These are phyloP conservation scores for Dalbergia oliveri DNA, from an alignment of 306 rosid genomes.

Conservation along the genomic window DNA sequence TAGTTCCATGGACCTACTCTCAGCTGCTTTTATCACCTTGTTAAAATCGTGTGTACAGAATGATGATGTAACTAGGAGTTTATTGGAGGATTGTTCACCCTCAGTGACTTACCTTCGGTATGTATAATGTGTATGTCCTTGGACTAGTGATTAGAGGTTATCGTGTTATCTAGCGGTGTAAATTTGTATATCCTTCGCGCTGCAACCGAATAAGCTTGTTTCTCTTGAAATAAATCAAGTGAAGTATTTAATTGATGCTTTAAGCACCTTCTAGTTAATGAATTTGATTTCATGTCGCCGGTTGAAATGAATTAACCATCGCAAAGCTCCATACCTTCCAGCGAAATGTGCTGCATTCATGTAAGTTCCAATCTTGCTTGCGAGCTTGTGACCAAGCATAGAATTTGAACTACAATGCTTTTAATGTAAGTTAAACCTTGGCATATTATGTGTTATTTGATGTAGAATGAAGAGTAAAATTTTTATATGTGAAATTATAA, in stretches of 20 bases:
- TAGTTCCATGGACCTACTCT: constrained; percentile 34
- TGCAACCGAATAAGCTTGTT: not conserved
- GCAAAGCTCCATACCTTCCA: not conserved
- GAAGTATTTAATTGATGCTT: too few relatives aligned
- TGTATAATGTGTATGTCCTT: constrained; percentile 29
- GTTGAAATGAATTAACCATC: not conserved
- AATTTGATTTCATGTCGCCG: too few relatives aligned
- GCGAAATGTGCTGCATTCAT: not conserved
- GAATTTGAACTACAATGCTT: too few relatives aligned
- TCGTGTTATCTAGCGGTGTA: not conserved
- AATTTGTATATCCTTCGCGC: not conserved
- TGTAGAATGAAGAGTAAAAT: too few relatives aligned
- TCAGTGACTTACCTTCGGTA: constrained; percentile 8
- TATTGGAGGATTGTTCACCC: constrained; percentile 19
- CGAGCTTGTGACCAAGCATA: not conserved
- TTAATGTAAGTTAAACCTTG: too few relatives aligned
- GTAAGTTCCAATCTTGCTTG: not conserved
- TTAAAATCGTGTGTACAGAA: constrained; percentile 32
- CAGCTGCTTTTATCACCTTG: constrained; percentile 26
- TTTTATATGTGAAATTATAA: too few relatives aligned
- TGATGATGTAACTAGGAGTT: constrained; percentile 23
- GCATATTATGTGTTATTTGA: too few relatives aligned
- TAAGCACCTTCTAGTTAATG: too few relatives aligned
- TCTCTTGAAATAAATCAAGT: too few relatives aligned
- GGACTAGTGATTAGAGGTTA: constrained; percentile 3